Base-by-base conservation (phyloP, 805 yeast genomes). In the Saturnispora ahearnii region DNA sequence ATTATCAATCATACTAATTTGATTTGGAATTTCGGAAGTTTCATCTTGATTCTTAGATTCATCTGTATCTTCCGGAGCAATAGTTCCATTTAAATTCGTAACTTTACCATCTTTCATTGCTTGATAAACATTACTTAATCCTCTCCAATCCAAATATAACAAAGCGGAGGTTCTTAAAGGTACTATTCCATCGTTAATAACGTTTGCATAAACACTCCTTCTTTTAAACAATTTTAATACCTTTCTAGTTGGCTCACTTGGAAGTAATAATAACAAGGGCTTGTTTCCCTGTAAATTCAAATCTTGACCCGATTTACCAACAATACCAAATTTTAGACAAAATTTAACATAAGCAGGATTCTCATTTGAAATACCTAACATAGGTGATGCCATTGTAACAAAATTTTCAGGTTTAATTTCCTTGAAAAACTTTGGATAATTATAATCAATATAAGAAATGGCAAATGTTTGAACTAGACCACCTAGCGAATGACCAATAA, bases 301-400 rank as follows among this genome's bases (percentile, higher is more conserved):
- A 62, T 93, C 99, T 57, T 87, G 83, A 5, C 99, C 99, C 0
- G 97, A 86, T 54, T 79, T 77, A 4, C 99, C 99, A n/a, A 89
- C 82, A 22, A 89, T 73, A 0, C 99, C 99, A 33, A 90, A 75
- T 68, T 83, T 87, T 11, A 93, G 70, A 0, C 93, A 96, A 45
- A 89, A 62, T 52, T 89, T 87, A 12, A 91, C 85, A 62, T 85
- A 87, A 3, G 79, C 76, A 0, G 98, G 96, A 62, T 87, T 87
- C 55, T 93, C 99, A 51, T 85, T 81, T 18, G 86, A 78, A 2
- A 93, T 81, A 0, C 99, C 99, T 12, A 93, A 69, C 59, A 88
- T 73, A 0, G 99, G 99, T 4, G 95, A 77, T 0, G 99, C 97
- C 57, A 93, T 57, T 0, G 93, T 74, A 32, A 93, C 74, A 59